Evolutionary conservation across 345 rosid genomes (phyloP).

Genomic region (Linum usitatissimum): DNA sequence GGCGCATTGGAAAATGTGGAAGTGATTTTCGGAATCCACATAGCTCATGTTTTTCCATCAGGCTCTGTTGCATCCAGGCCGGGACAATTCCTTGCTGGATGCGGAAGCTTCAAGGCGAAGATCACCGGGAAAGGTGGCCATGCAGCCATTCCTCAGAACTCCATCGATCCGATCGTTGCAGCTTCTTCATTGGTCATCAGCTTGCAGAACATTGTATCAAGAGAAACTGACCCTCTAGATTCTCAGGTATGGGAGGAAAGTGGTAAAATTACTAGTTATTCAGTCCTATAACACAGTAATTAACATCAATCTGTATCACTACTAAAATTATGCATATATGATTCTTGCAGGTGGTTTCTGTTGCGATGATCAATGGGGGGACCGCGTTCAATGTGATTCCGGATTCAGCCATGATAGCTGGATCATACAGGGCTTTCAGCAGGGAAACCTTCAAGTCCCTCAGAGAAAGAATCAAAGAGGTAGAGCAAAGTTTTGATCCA

Average conservation of each 20-base stretch:
- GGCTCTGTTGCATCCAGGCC: constrained; percentile 45
- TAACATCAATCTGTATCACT: too few species aligned
- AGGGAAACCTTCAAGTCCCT: constrained; percentile 37
- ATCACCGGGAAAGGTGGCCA: constrained; percentile 51
- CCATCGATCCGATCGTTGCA: constrained; percentile 55
- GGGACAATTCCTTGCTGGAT: constrained; percentile 51
- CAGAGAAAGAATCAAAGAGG: constrained; percentile 45
- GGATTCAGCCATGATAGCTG: constrained; percentile 33
- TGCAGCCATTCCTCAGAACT: constrained; percentile 38
- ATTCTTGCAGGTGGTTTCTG: constrained; percentile 46
- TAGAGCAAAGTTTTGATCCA: constrained; percentile 7
- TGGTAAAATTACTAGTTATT: too few species aligned
- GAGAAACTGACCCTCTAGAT: constrained; percentile 57
- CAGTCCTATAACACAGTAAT: too few species aligned
- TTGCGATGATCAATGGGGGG: constrained; percentile 42
- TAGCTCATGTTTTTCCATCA: constrained; percentile 25
- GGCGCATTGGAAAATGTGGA: constrained; percentile 41
- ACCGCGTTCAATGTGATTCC: constrained; percentile 45
- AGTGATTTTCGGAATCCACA: constrained; percentile 48
- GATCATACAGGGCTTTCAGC: constrained; percentile 57
- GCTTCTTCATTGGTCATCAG: constrained; percentile 48
- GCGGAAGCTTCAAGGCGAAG: constrained; percentile 49
- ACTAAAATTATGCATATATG: too few species aligned
- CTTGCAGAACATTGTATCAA: constrained; percentile 47
- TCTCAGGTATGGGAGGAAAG: constrained; percentile 32